A percentile compares a stretch with the other conserved stretches of the same genome.
Conservation (phyloP, 163 green algal genomes). For the Chlamydomonas reinhardtii region DNA sequence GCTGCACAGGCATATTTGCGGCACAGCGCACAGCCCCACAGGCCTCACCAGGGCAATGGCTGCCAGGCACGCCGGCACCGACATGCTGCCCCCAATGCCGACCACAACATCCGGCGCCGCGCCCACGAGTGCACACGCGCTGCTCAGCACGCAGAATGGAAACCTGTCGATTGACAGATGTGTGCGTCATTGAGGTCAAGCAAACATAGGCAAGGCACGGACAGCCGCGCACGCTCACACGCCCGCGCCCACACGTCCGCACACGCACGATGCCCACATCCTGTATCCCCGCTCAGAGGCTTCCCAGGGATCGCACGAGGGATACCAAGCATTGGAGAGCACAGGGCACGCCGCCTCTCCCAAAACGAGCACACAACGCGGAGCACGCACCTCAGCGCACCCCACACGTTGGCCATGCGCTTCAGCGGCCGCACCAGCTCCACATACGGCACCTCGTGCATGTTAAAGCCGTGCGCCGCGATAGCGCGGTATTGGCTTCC, state of each 20-base stretch:
- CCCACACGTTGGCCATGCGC: neutral
- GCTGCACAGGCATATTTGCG: too few relatives aligned
- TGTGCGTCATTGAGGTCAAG: too few relatives aligned
- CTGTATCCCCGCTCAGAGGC: too few relatives aligned
- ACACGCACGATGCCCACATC: too few relatives aligned
- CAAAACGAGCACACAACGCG: too few relatives aligned
- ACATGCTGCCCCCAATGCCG: slow-evolving; percentile 4
- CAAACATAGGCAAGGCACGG: too few relatives aligned
- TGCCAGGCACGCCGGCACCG: slow-evolving; percentile 14
- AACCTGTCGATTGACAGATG: slow-evolving; percentile 16
- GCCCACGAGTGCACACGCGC: neutral
- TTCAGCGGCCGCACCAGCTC: slow-evolving; percentile 9
- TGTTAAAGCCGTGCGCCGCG: slow-evolving; percentile 4
- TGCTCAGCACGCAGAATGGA: slow-evolving; percentile 4
- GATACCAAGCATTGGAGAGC: too few relatives aligned
- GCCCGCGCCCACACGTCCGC: too few relatives aligned
- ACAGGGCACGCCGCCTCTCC: neutral
- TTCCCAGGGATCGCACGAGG: too few relatives aligned
- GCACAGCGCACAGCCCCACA: neutral
- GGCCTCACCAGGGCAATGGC: slow-evolving; percentile 31
- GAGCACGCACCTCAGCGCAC: neutral
- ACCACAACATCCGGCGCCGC: slow-evolving; percentile 16
- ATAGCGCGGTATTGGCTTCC: neutral
- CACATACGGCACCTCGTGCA: slow-evolving; percentile 3
- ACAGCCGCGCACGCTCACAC: neutral